Conservation (phyloP, 106 monocot species). For the Dendrobium officinale region DNA sequence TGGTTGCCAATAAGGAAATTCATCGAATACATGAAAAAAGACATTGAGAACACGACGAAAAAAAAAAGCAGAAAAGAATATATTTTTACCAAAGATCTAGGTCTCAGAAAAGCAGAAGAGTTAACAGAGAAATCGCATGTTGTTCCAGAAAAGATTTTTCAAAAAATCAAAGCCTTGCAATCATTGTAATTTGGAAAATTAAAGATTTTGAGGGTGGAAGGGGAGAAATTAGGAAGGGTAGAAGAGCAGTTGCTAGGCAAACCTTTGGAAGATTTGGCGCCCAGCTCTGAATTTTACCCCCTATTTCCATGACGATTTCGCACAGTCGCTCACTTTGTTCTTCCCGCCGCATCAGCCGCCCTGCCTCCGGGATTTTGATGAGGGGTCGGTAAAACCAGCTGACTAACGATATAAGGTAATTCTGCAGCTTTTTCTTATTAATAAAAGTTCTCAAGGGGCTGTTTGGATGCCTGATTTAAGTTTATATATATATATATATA, state of each 20-base stretch:
- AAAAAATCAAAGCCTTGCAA: neutral
- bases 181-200: neutral
- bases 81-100: too few species aligned
- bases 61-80: too few species aligned
- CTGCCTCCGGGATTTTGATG: neutral
- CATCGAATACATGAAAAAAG: too few species aligned
- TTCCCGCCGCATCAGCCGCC: neutral
- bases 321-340: neutral
- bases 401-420: too few species aligned
- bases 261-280: constrained; percentile 1
- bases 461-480: too few species aligned
- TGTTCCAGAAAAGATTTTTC: neutral
- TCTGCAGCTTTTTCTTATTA: too few species aligned
- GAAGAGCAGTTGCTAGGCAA: neutral
- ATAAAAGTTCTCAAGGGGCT: too few species aligned
- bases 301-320: neutral
- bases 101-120: too few species aligned
- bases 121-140: neutral
- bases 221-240: neutral
- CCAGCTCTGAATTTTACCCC: neutral
- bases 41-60: too few species aligned
- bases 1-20: too few species aligned
- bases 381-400: too few species aligned
- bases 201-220: neutral
- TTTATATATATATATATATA: too few species aligned